These are phyloP conservation scores for Trypanosoma vivax DNA, from an alignment of 208 protist species.

Conservation along the genomic window DNA sequence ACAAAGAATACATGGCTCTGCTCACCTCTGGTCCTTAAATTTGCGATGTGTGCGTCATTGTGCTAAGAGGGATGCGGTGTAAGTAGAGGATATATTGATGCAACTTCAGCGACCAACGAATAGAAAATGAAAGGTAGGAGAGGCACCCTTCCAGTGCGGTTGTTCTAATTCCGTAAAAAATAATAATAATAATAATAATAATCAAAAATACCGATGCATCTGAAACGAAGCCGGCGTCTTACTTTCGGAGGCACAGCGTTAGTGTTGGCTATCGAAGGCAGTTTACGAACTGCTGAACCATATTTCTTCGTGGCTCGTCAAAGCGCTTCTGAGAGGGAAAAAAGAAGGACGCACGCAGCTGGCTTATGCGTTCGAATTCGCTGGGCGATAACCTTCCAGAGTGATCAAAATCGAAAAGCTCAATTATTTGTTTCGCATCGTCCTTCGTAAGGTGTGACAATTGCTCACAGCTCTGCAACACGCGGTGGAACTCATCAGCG, in stretches of 20 bases:
- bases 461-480: conserved; percentile 22
- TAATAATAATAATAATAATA: conserved; percentile 15
- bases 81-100: too few relatives aligned
- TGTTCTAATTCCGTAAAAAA: too few relatives aligned
- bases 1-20: too few relatives aligned
- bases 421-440: conserved; percentile 38
- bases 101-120: too few relatives aligned
- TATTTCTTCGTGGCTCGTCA: conserved; percentile 37
- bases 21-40: too few relatives aligned
- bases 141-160: too few relatives aligned
- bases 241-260: too few relatives aligned
- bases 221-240: too few relatives aligned
- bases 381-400: conserved; percentile 49
- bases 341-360: conserved; percentile 25
- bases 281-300: conserved; percentile 57
- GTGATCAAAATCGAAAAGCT: conserved; percentile 44
- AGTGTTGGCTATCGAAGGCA: conserved; percentile 84
- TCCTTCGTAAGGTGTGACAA: conserved; percentile 26
- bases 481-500: conserved; percentile 45
- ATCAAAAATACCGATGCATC: background rate
- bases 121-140: too few relatives aligned
- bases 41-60: too few relatives aligned
- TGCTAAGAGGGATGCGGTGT: too few relatives aligned
- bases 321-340: conserved; percentile 38
- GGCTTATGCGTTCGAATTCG: conserved; percentile 48